Evolutionary conservation across 768 basidiomycete species (phyloP), one percentile per base, ranked within the genome.

Genomic region (Boletus speciosus): DNA sequence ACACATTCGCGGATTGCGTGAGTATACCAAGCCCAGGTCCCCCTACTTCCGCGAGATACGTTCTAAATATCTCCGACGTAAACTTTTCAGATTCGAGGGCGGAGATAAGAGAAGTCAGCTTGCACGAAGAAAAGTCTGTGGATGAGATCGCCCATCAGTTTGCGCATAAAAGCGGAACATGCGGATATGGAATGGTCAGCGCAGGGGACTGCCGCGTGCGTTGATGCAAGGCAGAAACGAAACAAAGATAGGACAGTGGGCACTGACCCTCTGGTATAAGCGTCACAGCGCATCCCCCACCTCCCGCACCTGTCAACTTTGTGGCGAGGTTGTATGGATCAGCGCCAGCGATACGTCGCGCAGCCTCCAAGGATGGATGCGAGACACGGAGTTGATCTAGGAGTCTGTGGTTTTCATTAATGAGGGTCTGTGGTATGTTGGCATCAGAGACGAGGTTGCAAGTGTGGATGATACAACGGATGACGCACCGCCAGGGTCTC

Each of bases 241-340:
- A 36, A 34, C 1, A 16, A 6, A 39, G 9, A 8, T 8, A n/a
- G 23, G 43, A 36, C 34, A 27, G 25, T 5, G 32, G 2, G 1
- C 7, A 73, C 86, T 60, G 61, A 95, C 96, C 83, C 73, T 98
- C 94, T 48, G 97, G 97, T 48, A 99, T 79, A 35, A 98, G 81
- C 12, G 95, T 96, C 31, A 98, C 93, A 5, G 94, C 87, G 66
- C 97, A 98, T n/a, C 97, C 97, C 25, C 97, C 97, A 38, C 97
- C 97, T 31, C 97, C 97, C 8, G 97, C 96, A 39, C 97, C 97
- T 7, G 97, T 99, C 52, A 99, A 74, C 75, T 98, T 97, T n/a
- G 93, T 94, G 63, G 84, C 84, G 45, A 98, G 76, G 10, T 74
- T 73, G 72, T 86, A 89, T 8, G 85, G 86, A 57, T 74, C 65